Evolutionary conservation across 2,329 filamentous ascomycete genomes (phyloP).

Genomic region (Leptographium wingfieldii): DNA sequence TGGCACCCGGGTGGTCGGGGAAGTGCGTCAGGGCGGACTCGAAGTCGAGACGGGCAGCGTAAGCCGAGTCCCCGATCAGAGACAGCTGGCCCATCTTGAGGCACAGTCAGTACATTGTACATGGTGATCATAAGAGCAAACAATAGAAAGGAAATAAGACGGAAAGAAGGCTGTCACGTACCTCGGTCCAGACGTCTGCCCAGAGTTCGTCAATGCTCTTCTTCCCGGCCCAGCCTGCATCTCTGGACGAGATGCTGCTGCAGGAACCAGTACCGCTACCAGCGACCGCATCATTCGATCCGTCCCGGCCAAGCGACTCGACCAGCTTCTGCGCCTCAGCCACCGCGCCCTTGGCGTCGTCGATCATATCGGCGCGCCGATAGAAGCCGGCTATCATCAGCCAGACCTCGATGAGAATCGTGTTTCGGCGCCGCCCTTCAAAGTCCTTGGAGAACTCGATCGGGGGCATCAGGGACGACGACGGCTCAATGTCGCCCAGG

Average conservation of each 20-base stretch:
- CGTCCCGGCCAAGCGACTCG: conserved; percentile 54
- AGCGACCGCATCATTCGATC: conserved; percentile 39
- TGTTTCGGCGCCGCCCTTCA: conserved; percentile 34
- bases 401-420: conserved; percentile 68
- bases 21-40: conserved; percentile 72
- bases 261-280: conserved; percentile 16
- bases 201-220: conserved; percentile 75
- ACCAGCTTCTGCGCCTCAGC: conserved; percentile 72
- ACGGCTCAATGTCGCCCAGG: conserved; percentile 22
- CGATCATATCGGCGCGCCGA: conserved; percentile 62
- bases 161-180: conserved; percentile 27
- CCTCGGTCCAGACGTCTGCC: conserved; percentile 74
- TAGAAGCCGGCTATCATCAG: conserved; percentile 83
- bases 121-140: neutral
- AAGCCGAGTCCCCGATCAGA: conserved; percentile 46
- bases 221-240: conserved; percentile 63
- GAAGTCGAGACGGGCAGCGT: conserved; percentile 62
- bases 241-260: conserved; percentile 41
- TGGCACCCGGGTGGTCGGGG: conserved; percentile 67
- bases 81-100: conserved; percentile 54
- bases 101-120: neutral
- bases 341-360: conserved; percentile 69
- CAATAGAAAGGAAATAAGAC: neutral
- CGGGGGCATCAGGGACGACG: conserved; percentile 34
- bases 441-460: conserved; percentile 44